These are phyloP conservation scores for Fusarium buharicum DNA, from an alignment of 2,329 filamentous ascomycete species.

Conservation along the genomic window DNA sequence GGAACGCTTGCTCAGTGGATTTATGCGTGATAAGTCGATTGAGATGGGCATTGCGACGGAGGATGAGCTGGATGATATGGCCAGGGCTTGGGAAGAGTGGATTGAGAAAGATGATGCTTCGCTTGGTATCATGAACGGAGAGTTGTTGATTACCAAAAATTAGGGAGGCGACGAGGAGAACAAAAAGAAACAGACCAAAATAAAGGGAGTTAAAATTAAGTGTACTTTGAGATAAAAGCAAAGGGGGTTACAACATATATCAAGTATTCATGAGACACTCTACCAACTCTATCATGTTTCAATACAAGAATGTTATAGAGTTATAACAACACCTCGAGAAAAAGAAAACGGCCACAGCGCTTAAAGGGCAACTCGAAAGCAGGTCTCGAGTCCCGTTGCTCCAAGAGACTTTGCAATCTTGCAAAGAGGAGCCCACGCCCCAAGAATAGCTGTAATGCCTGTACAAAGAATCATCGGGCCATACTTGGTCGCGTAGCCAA, in stretches of 20 bases:
- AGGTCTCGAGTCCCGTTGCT: slow-evolving; percentile 6
- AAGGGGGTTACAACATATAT: too few species aligned
- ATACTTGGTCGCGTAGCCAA: slow-evolving; percentile 49
- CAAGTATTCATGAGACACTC: too few species aligned
- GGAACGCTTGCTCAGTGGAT: slow-evolving; percentile 39
- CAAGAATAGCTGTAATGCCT: slow-evolving; percentile 46
- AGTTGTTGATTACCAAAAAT: slow-evolving; percentile 42
- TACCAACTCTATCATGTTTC: too few species aligned
- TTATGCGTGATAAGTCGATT: slow-evolving; percentile 42
- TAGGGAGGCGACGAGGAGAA: too few species aligned
- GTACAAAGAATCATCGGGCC: slow-evolving; percentile 50
- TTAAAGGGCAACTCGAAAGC: slow-evolving; percentile 53
- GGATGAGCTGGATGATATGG: slow-evolving; percentile 44
- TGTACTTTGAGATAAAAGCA: too few species aligned
- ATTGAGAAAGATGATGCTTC: slow-evolving; percentile 43
- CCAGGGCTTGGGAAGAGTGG: slow-evolving; percentile 46
- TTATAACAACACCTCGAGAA: too few species aligned
- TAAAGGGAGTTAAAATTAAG: too few species aligned
- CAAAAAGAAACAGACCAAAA: neutral
- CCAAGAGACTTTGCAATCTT: slow-evolving; percentile 51
- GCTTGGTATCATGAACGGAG: slow-evolving; percentile 46
- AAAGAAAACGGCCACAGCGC: too few species aligned
- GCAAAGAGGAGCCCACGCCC: slow-evolving; percentile 50
- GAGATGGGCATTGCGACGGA: slow-evolving; percentile 42
- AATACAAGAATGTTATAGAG: too few species aligned